Conservation (phyloP, 73 alveolate genomes). For the Effrenium voratum region DNA sequence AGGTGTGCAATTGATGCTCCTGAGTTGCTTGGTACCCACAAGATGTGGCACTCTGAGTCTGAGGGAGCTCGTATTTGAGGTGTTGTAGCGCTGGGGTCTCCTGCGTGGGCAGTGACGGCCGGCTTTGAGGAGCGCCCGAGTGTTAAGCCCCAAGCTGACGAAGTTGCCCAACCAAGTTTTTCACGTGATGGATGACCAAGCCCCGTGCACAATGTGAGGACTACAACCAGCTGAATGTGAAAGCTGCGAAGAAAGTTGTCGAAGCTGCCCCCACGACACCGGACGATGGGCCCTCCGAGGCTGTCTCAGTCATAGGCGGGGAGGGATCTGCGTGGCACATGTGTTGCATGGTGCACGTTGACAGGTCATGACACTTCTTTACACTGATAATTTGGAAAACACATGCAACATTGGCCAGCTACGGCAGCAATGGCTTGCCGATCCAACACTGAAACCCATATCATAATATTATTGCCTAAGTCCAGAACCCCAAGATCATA, state of each 20-base stretch:
- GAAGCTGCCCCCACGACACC: background rate
- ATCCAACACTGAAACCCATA: background rate
- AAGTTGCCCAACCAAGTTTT: background rate
- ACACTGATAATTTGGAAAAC: background rate
- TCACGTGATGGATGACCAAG: background rate
- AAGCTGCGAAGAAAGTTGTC: conserved; percentile 34
- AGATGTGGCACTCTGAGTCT: background rate
- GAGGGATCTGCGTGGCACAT: background rate
- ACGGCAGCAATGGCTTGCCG: background rate
- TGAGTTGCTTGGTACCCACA: background rate
- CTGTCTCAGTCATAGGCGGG: conserved; percentile 57
- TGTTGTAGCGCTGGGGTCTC: no score
- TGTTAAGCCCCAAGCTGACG: background rate
- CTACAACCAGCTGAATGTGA: conserved; percentile 67
- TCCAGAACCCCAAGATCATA: background rate
- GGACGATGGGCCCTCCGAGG: conserved; percentile 45
- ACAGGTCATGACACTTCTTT: background rate
- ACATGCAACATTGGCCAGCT: background rate
- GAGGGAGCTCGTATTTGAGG: background rate
- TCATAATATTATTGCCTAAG: background rate
- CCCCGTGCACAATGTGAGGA: conserved; percentile 1
- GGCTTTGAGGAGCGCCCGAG: conserved; percentile 54
- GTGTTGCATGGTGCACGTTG: background rate
- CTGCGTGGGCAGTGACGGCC: conserved; percentile 68
- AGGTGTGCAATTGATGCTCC: background rate